Evolutionary conservation across 768 basidiomycete species (phyloP).

Genomic region (Lactarius indigo): DNA sequence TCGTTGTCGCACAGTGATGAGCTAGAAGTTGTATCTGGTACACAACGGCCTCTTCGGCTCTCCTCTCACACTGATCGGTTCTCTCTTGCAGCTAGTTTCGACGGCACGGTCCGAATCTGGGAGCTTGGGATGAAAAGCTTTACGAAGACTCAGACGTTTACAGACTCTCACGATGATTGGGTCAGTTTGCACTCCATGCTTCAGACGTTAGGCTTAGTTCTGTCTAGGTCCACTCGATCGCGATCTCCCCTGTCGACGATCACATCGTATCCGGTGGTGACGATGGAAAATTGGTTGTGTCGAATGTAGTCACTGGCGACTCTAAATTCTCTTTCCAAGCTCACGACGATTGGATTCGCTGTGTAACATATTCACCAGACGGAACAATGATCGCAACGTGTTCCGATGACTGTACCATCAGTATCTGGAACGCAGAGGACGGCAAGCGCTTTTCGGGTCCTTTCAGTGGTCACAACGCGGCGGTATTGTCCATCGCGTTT

Average conservation of each 20-base stretch:
- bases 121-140: neutral
- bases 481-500: slow-evolving; percentile 3
- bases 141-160: neutral
- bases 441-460: neutral
- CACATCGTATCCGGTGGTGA: slow-evolving; percentile 7
- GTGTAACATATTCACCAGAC: slow-evolving; percentile 19
- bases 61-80: neutral
- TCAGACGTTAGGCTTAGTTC: too few species aligned
- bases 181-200: neutral
- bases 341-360: slow-evolving; percentile 12
- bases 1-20: neutral
- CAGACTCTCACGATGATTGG: slow-evolving; percentile 3
- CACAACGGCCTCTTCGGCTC: neutral
- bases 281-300: slow-evolving; percentile 1
- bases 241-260: slow-evolving; percentile 2
- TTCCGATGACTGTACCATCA: slow-evolving; percentile 17
- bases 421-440: slow-evolving; percentile 20
- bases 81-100: neutral
- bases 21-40: neutral
- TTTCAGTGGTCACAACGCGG: neutral
- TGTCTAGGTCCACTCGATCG: neutral
- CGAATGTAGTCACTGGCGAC: neutral
- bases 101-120: slow-evolving; percentile 13
- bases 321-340: neutral
- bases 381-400: slow-evolving; percentile 20